phyloP scores from a whole-genome alignment of 1,284 basidiomycete genomes.

The Garcileccinum viscosum region DNA sequence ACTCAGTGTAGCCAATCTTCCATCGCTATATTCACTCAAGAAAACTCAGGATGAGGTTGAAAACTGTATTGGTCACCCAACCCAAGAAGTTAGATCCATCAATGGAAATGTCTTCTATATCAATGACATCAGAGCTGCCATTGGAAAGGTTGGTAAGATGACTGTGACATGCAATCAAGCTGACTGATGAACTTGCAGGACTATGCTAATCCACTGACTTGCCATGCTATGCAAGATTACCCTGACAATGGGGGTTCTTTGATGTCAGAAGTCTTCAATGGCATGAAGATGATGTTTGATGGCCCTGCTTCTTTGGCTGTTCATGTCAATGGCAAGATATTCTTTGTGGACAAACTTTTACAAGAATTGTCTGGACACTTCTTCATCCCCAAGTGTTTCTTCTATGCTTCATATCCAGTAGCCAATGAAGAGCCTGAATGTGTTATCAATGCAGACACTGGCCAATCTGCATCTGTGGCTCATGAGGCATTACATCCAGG shows the following conservation, averaged over 20 bases:
- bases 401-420: slow-evolving; percentile 8
- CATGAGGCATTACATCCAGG: neutral
- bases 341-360: slow-evolving; percentile 33
- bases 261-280: slow-evolving; percentile 33
- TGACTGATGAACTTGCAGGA: slow-evolving; percentile 26
- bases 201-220: slow-evolving; percentile 33
- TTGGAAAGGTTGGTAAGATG: neutral
- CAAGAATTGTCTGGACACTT: slow-evolving; percentile 16
- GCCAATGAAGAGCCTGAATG: neutral
- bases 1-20: slow-evolving; percentile 31
- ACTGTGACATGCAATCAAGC: neutral
- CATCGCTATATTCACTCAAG: slow-evolving; percentile 21
- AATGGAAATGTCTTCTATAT: slow-evolving; percentile 38
- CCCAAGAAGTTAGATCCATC: neutral
- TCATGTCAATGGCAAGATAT: slow-evolving; percentile 22
- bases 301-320: slow-evolving; percentile 28
- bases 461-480: neutral
- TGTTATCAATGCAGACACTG: neutral
- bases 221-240: slow-evolving; percentile 31
- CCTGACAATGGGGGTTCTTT: slow-evolving; percentile 24
- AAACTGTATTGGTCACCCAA: neutral
- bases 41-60: slow-evolving; percentile 4
- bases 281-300: slow-evolving; percentile 28
- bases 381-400: slow-evolving; percentile 32
- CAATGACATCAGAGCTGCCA: slow-evolving; percentile 19